Conservation (phyloP, 768 basidiomycete genomes). For the Collybiopsis confluens region DNA sequence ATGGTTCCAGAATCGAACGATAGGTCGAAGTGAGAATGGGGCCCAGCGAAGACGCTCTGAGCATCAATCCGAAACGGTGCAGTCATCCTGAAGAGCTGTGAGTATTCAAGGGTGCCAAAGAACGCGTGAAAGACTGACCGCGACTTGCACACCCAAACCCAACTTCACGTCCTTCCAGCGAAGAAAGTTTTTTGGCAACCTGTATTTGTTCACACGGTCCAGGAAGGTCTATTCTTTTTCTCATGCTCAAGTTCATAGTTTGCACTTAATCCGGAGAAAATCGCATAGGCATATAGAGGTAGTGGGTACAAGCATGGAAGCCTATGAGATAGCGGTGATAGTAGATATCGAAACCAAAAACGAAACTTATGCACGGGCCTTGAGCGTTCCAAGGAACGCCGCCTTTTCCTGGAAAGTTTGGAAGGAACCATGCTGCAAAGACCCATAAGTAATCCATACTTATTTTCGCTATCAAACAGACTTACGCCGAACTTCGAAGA, state of each 20-base stretch:
- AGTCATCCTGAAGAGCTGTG: conserved; percentile 62
- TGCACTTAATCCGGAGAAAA: not conserved
- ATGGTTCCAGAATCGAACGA: not conserved
- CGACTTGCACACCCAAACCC: conserved; percentile 31
- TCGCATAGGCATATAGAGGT: not conserved
- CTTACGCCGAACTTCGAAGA: conserved; percentile 95
- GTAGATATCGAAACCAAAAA: conserved; percentile 25
- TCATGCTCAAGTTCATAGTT: no score
- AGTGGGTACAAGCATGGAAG: not conserved
- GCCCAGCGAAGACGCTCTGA: conserved; percentile 79
- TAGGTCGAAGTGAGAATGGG: conserved; percentile 28
- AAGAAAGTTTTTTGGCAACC: not conserved
- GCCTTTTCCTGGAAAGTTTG: conserved; percentile 96
- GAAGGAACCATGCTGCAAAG: conserved; percentile 83
- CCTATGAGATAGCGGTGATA: conserved; percentile 1
- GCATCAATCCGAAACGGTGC: conserved; percentile 66
- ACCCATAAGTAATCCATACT: not conserved
- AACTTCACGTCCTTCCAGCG: not conserved
- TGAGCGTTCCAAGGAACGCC: conserved; percentile 91
- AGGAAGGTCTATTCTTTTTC: no score
- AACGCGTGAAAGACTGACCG: conserved; percentile 30
- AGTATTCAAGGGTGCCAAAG: conserved; percentile 1
- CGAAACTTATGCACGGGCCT: conserved; percentile 28
- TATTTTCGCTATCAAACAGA: conserved; percentile 14
- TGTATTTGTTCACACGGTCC: not conserved